phyloP scores from a whole-genome alignment of 768 basidiomycete genomes.

The Strobilomyces confusus region DNA sequence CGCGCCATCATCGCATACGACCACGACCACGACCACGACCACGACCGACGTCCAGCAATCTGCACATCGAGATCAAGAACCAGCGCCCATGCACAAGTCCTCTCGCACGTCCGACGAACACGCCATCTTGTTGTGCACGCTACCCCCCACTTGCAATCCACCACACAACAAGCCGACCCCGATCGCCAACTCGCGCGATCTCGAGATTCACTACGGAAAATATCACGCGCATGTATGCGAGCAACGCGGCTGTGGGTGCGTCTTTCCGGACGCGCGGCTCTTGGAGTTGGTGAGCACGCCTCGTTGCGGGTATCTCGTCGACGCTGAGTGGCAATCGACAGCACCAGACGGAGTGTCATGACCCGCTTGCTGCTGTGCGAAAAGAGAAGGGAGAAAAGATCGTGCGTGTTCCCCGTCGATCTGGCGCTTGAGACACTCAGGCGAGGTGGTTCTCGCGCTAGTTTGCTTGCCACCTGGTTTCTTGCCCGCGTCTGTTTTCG shows the following conservation, averaged over 20 bases:
- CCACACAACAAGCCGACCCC: conserved; percentile 52
- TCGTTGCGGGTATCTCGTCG: background rate
- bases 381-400: conserved; percentile 84
- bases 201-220: conserved; percentile 79
- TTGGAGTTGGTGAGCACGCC: conserved; percentile 65
- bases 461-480: conserved; percentile 77
- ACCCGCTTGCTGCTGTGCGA: conserved; percentile 73
- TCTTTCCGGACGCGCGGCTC: conserved; percentile 80
- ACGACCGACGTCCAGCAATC: background rate
- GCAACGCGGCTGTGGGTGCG: conserved; percentile 61
- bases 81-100: conserved; percentile 30
- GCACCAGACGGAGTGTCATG: conserved; percentile 87
- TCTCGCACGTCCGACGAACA: conserved; percentile 27
- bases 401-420: conserved; percentile 37
- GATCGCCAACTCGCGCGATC: conserved; percentile 61
- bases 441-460: conserved; percentile 18
- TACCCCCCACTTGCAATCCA: conserved; percentile 79
- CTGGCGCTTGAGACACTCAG: conserved; percentile 1
- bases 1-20: conserved; percentile 33
- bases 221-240: conserved; percentile 85
- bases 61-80: conserved; percentile 17
- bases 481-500: conserved; percentile 56
- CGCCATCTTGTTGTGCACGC: conserved; percentile 54
- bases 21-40: conserved; percentile 13
- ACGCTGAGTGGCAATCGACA: conserved; percentile 24